Evolutionary conservation across 1,284 basidiomycete genomes (phyloP).

Genomic region (Cystobasidium sp.): DNA sequence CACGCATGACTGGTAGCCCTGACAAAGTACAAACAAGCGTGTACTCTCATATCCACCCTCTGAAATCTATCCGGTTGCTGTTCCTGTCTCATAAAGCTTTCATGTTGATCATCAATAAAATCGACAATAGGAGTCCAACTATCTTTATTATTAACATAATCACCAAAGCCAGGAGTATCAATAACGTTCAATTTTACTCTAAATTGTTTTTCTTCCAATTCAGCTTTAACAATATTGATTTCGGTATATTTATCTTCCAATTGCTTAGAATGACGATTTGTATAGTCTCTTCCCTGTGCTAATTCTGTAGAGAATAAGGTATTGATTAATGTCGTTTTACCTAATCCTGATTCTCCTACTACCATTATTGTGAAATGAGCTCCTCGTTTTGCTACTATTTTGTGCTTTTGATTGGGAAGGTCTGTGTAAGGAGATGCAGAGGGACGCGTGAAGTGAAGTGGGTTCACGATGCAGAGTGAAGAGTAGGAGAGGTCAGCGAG

Average conservation of each 20-base stretch:
- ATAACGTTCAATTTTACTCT: slow-evolving; percentile 99
- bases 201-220: slow-evolving; percentile 97
- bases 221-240: slow-evolving; percentile 65
- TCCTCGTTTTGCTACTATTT: slow-evolving; percentile 83
- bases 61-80: slow-evolving; percentile 92
- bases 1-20: slow-evolving; percentile 94
- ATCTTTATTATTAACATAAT: slow-evolving; percentile 99
- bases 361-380: slow-evolving; percentile 99
- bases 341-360: slow-evolving; percentile 92
- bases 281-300: slow-evolving; percentile 88
- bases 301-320: slow-evolving; percentile 99
- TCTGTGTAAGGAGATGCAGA: slow-evolving; percentile 63
- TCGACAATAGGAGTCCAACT: slow-evolving; percentile 98
- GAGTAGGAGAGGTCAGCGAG: too few species aligned
- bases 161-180: slow-evolving; percentile 97
- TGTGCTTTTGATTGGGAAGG: slow-evolving; percentile 80
- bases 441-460: background rate
- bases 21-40: slow-evolving; percentile 98
- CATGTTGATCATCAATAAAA: slow-evolving; percentile 99
- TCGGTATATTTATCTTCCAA: slow-evolving; percentile 94
- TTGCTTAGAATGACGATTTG: slow-evolving; percentile 88
- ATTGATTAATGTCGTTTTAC: slow-evolving; percentile 80
- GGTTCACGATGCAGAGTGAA: too few species aligned
- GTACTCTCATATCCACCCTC: slow-evolving; percentile 93
- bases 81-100: slow-evolving; percentile 99